Evolutionary conservation across 371 early-diverging fungal species (phyloP).

Genomic region (Apophysomyces elegans): DNA sequence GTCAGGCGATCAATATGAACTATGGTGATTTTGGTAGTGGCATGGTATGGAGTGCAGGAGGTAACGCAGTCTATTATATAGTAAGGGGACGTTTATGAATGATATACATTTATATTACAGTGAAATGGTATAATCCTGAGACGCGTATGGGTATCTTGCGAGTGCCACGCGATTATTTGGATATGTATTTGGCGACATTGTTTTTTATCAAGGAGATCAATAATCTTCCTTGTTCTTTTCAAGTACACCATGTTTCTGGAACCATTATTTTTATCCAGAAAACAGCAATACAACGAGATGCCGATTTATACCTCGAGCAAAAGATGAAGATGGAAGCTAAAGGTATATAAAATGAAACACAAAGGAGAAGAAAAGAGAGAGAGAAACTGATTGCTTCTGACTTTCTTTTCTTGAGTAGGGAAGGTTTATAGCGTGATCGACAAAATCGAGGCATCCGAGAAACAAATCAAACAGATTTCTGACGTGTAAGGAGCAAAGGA

Average conservation of each 20-base stretch:
- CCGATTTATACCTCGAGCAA: conserved; percentile 37
- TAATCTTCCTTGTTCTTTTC: conserved; percentile 33
- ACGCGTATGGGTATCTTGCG: conserved; percentile 47
- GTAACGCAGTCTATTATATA: conserved; percentile 3
- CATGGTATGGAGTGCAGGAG: conserved; percentile 25
- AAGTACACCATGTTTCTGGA: conserved; percentile 38
- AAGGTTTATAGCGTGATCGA: conserved; percentile 27
- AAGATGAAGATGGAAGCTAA: conserved; percentile 29
- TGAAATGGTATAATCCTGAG: conserved; percentile 48
- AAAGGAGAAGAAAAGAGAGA: not conserved
- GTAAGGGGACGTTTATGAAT: conserved; percentile 1
- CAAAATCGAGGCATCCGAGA: conserved; percentile 31
- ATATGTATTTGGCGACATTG: conserved; percentile 38
- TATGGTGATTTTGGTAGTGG: conserved; percentile 49
- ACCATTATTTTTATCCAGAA: conserved; percentile 44
- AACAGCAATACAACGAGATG: conserved; percentile 40
- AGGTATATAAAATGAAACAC: conserved; percentile 21
- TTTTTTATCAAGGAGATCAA: conserved; percentile 47
- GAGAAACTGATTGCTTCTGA: not conserved
- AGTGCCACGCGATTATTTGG: conserved; percentile 40
- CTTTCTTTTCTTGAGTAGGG: conserved; percentile 14
- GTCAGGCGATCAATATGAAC: conserved; percentile 28
- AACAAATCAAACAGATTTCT: conserved; percentile 19
- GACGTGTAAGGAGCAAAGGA: not conserved
- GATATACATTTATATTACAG: conserved; percentile 15